Percentiles rank a stretch among this genome's conserved stretches.
These are phyloP conservation scores for Pythium plurisporium DNA, from an alignment of 352 stramenopile species.

Conservation along the genomic window DNA sequence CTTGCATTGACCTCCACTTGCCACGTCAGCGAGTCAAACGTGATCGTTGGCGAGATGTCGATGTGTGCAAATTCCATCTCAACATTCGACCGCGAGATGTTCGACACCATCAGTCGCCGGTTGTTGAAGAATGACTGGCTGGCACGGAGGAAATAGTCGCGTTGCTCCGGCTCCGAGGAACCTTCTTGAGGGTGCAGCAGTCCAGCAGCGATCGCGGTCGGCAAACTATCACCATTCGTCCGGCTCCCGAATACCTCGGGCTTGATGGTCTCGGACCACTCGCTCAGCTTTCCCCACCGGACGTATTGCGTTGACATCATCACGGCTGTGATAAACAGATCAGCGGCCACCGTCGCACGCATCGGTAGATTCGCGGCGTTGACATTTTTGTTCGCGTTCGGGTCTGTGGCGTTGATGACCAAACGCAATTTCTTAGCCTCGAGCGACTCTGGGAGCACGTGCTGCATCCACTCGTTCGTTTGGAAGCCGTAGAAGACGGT, in stretches of 20 bases:
- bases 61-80: slow-evolving; percentile 12
- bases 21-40: slow-evolving; percentile 12
- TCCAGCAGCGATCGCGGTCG: not conserved
- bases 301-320: not conserved
- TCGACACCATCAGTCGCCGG: too few relatives aligned
- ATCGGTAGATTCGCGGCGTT: slow-evolving; percentile 1
- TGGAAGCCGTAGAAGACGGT: slow-evolving; percentile 3
- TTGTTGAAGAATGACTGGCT: not conserved
- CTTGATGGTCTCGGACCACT: not conserved
- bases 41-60: slow-evolving; percentile 1
- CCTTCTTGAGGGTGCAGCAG: not conserved
- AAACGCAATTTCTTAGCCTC: not conserved
- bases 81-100: slow-evolving; percentile 7
- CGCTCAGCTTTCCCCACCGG: not conserved
- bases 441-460: slow-evolving; percentile 4
- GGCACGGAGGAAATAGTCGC: not conserved
- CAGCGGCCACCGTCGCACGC: slow-evolving; percentile 3
- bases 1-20: slow-evolving; percentile 1
- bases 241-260: not conserved
- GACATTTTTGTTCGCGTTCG: slow-evolving; percentile 2
- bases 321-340: slow-evolving; percentile 4
- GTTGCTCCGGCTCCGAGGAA: not conserved
- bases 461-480: slow-evolving; percentile 10
- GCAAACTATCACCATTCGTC: too few relatives aligned
- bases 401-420: slow-evolving; percentile 5